Base-by-base conservation (phyloP, 202 grass and related monocot genomes). In the Elaeis oleifera region DNA sequence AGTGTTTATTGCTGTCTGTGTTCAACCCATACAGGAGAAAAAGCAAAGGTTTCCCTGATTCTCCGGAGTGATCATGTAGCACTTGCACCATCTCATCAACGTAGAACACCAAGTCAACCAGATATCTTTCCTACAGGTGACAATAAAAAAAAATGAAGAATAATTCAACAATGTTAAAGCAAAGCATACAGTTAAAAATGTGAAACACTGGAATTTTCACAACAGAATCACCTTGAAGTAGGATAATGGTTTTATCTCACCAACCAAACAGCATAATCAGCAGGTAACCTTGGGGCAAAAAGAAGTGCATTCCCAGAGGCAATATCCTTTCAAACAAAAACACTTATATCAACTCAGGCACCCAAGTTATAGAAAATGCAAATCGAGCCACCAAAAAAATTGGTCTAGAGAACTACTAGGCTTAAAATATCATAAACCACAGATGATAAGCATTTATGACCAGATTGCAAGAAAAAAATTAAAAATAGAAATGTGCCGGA, bases 251-350 rank as follows among this genome's bases (percentile, higher is more conserved):
- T 96, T 81, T 74, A 96, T 96, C 79, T 96, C 81, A 79, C 87
- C 83, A 97, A 79, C 92, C 92, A 97, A 76, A 97, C 87, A 81
- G 87, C 92, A 56, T 96, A 91, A 11, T 97, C 92, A 79, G 87
- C 19, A 11, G 92, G 87, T 58, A 97, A 83, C 65, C 92, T 89
- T 86, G 92, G 87, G 68, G 79, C 82, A 11, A 91, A 97, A 56
- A 97, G 75, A 77, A 89, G 65, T 1, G 87, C 89, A 54, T 97
- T 72, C 50, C 92, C 92, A 72, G 92, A 88, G 13, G 77, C 72
- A 21, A 97, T 54, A 26, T 97, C 92, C 92, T 96, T 79, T 26
- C 53, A 8, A 84, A 71, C 36, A 84, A 60, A 60, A 72, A 56
- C 23, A 49, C 8, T 56, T 16, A 69, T 22, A 58, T 21, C 23